Evolutionary conservation across 192 early-diverging fungal species (phyloP), one percentile per base, ranked within the genome.

Genomic region (Lobosporangium transversale): DNA sequence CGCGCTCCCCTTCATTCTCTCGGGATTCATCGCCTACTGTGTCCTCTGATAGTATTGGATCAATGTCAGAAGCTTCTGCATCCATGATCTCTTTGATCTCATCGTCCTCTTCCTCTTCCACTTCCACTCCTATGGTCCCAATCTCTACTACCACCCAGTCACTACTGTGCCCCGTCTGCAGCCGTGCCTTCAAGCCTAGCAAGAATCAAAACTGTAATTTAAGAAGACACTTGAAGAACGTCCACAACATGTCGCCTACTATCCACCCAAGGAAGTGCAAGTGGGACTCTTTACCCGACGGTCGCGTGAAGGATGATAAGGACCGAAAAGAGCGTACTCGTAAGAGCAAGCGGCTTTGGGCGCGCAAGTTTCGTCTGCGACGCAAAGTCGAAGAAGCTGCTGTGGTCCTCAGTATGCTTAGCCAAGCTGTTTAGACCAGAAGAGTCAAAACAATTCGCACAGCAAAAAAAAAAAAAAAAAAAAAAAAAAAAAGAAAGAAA

Each of bases 161-260:
- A 33, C 29, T 76, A 45, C 12, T 76, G n/a, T 76, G 71, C 53
- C 71, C 71, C 6, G 71, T 76, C 30, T 76, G 71, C 62, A 61
- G 64, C 9, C 63, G 71, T 7, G 71, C 71, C 24, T 76, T 76
- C 58, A 76, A 76, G 53, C 71, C 71, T 17, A 65, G 62, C 71
- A 76, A 76, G 63, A 76, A 76, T 58, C 71, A 76, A 43, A 76
- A 76, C 45, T 76, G 71, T 15, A 76, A 76, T 30, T 40, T 76
- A 24, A 29, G 71, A 1, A 57, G 71, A 8, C 71, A 76, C 23
- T 35, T 76, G 30, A 76, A 76, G 58, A 76, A 76, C 37, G 71
- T 76, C 15, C 71, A 76, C 47, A 76, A 67, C 53, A 76, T 76
- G 71, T 66, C 63, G 4, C 71, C 71, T 1, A 62, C 71, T 5